Conservation (phyloP, 768 basidiomycete species). For the Leccinellum albellum region DNA sequence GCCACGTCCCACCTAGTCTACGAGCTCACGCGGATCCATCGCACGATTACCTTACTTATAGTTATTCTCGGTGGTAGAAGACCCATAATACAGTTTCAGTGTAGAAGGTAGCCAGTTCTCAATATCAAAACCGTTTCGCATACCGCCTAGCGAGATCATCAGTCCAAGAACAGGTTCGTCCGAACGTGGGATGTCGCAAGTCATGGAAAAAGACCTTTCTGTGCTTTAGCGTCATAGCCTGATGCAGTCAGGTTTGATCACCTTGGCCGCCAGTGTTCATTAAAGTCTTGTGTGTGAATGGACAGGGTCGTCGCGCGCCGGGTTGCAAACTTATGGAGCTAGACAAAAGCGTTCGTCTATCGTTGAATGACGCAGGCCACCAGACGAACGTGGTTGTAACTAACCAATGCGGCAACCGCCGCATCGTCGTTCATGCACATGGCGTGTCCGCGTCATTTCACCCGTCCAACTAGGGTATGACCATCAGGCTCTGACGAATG, state of each 20-base stretch:
- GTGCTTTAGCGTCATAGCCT: background rate
- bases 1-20: background rate
- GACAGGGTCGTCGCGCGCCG: no score
- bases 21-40: conserved; percentile 5
- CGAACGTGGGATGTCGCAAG: background rate
- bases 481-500: no score
- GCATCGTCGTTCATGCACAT: background rate
- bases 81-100: conserved; percentile 16
- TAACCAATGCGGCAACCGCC: background rate
- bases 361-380: background rate
- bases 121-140: background rate
- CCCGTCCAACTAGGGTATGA: background rate
- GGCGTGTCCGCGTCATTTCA: background rate
- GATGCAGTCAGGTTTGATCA: background rate
- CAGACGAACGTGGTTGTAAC: background rate
- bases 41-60: conserved; percentile 22
- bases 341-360: background rate
- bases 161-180: background rate
- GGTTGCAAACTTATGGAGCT: background rate
- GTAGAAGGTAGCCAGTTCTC: background rate
- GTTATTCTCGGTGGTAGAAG: conserved; percentile 13
- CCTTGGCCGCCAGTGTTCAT: background rate
- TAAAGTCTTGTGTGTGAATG: background rate
- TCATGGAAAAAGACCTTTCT: background rate
- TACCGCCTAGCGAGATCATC: background rate